Percentiles rank a stretch among this genome's conserved stretches.
These are phyloP conservation scores for Gremmenia infestans DNA, from an alignment of 2,329 filamentous ascomycete species.

Conservation along the genomic window DNA sequence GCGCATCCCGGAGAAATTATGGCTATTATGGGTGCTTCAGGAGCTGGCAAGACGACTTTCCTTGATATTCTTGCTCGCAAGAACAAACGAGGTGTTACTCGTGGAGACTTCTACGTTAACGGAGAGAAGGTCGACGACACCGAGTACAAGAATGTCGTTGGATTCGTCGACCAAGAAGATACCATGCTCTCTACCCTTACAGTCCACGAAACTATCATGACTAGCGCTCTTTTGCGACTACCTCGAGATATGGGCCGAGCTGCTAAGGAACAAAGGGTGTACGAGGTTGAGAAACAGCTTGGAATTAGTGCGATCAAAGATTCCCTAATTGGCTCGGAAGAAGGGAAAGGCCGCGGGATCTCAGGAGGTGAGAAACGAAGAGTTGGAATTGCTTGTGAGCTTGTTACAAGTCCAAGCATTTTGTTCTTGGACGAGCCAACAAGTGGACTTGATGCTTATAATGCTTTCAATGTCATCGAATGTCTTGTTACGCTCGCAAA, in stretches of 20 bases:
- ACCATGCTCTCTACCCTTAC: slow-evolving; percentile 94
- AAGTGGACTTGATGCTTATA: slow-evolving; percentile 91
- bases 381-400: slow-evolving; percentile 94
- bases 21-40: slow-evolving; percentile 97
- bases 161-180: slow-evolving; percentile 97
- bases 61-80: slow-evolving; percentile 93
- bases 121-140: slow-evolving; percentile 81
- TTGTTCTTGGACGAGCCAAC: slow-evolving; percentile 96
- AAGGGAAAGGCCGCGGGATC: slow-evolving; percentile 88
- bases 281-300: slow-evolving; percentile 92
- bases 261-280: slow-evolving; percentile 86
- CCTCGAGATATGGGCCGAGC: slow-evolving; percentile 82
- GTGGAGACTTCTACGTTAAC: slow-evolving; percentile 86
- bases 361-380: slow-evolving; percentile 95
- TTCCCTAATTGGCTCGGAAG: slow-evolving; percentile 92
- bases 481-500: slow-evolving; percentile 92
- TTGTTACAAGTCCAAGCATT: slow-evolving; percentile 95
- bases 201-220: slow-evolving; percentile 95
- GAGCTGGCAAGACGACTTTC: slow-evolving; percentile 95
- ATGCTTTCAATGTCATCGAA: slow-evolving; percentile 97
- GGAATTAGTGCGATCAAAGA: slow-evolving; percentile 93
- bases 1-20: slow-evolving; percentile 94
- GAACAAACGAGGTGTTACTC: slow-evolving; percentile 80
- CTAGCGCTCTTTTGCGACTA: slow-evolving; percentile 85
- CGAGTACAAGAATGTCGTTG: slow-evolving; percentile 87